Conservation (phyloP, 2,329 filamentous ascomycete genomes). For the Plectosphaerella plurivora region DNA sequence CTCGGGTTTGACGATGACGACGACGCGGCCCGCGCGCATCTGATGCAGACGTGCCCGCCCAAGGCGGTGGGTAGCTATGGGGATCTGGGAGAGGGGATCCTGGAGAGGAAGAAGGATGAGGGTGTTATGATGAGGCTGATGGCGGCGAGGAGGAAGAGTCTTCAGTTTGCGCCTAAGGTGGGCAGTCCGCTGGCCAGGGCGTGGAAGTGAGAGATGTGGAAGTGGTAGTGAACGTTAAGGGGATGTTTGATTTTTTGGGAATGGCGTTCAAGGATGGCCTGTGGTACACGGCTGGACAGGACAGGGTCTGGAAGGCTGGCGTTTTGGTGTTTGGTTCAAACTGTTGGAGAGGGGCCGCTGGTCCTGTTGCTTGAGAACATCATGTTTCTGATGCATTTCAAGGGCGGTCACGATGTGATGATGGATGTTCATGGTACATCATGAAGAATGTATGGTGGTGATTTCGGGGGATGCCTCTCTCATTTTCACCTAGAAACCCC, state of each 20-base stretch:
- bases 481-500: no score
- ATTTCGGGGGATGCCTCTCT: no score
- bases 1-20: conserved; percentile 22
- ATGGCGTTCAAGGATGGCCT: background rate
- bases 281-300: background rate
- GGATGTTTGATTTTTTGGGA: background rate
- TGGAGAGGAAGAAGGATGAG: conserved; percentile 49
- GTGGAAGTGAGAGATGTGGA: conserved; percentile 32
- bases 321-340: background rate
- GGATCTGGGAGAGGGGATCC: conserved; percentile 38
- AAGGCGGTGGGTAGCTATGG: conserved; percentile 33
- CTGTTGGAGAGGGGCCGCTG: background rate
- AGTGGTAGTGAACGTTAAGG: conserved; percentile 32
- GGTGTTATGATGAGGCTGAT: conserved; percentile 59
- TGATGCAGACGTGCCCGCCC: conserved; percentile 49
- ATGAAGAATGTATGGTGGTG: no score
- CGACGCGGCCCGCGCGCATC: no score
- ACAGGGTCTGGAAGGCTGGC: background rate
- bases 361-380: no score
- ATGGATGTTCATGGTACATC: no score
- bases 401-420: no score
- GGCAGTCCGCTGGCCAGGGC: conserved; percentile 64
- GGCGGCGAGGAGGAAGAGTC: conserved; percentile 69
- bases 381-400: no score
- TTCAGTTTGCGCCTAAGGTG: conserved; percentile 72